phyloP scores from a whole-genome alignment of 345 rosid species.

The Eucalyptus sp. region DNA sequence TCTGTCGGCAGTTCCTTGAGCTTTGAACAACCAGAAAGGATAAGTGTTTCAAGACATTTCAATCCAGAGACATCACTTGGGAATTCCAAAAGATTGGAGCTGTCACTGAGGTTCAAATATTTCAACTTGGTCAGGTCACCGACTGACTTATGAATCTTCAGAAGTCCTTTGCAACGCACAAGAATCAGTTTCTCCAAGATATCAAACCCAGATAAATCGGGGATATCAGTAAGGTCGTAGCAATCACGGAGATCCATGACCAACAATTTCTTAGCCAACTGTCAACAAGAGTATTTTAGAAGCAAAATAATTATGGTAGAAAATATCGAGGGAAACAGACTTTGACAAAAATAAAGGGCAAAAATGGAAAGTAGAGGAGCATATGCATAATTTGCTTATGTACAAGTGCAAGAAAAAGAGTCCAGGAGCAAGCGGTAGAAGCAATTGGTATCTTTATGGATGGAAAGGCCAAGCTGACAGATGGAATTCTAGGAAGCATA shows the following conservation, averaged over 20 bases:
- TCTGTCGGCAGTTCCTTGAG: slow-evolving; percentile 23
- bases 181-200: slow-evolving; percentile 31
- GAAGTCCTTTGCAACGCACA: slow-evolving; percentile 12
- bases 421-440: background rate
- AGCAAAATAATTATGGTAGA: background rate
- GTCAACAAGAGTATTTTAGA: background rate
- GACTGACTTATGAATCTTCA: slow-evolving; percentile 21
- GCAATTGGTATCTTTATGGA: background rate
- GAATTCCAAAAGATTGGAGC: slow-evolving; percentile 20
- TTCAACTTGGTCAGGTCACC: slow-evolving; percentile 13
- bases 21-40: slow-evolving; percentile 21
- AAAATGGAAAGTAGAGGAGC: background rate
- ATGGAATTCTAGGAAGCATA: background rate
- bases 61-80: slow-evolving; percentile 31
- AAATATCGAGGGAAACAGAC: background rate
- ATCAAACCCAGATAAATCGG: slow-evolving; percentile 21
- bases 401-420: background rate
- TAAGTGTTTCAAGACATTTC: slow-evolving; percentile 20
- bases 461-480: background rate
- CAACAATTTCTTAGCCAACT: slow-evolving; percentile 19
- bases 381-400: background rate
- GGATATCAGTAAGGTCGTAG: slow-evolving; percentile 13
- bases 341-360: background rate
- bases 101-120: slow-evolving; percentile 20
- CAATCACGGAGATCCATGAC: slow-evolving; percentile 29